Evolutionary conservation across 2,329 filamentous ascomycete species (phyloP).

Genomic region (Chalara sp.): DNA sequence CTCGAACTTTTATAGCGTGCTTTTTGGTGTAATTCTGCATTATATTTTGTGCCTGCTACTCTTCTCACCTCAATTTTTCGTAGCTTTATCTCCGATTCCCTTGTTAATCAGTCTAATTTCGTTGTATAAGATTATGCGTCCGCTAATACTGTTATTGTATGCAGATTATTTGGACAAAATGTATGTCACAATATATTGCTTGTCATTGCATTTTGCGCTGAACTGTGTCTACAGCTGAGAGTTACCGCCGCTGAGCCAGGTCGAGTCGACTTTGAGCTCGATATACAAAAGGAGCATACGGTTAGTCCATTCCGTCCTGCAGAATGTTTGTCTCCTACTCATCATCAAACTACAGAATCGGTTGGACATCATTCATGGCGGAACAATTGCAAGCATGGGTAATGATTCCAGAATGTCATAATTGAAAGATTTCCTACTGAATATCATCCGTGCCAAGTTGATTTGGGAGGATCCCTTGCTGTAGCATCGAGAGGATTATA

Average conservation of each 20-base stretch:
- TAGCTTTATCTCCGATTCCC: background rate
- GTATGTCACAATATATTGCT: conserved; percentile 11
- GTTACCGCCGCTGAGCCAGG: conserved; percentile 59
- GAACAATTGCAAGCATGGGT: conserved; percentile 67
- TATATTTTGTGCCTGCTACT: too few species aligned
- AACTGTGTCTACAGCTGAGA: conserved; percentile 46
- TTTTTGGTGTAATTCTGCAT: background rate
- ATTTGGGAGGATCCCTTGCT: conserved; percentile 57
- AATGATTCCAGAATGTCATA: background rate
- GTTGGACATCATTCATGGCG: conserved; percentile 69
- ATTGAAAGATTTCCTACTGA: background rate
- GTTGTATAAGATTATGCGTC: too few species aligned
- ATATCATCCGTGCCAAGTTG: conserved; percentile 34
- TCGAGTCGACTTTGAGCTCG: conserved; percentile 67
- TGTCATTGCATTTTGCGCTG: conserved; percentile 1
- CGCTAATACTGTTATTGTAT: too few species aligned
- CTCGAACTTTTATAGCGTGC: background rate
- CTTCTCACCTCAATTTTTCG: too few species aligned
- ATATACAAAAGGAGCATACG: conserved; percentile 69
- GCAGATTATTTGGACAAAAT: conserved; percentile 28
- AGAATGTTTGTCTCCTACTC: background rate
- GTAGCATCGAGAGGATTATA: conserved; percentile 59
- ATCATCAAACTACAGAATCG: conserved; percentile 51
- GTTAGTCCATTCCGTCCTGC: conserved; percentile 36
- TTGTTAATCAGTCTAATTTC: conserved; percentile 3